A percentile compares a stretch with the other conserved stretches of the same genome.
These are phyloP conservation scores for Exophiala sp. DNA, from an alignment of 2,329 filamentous ascomycete genomes.

Conservation along the genomic window DNA sequence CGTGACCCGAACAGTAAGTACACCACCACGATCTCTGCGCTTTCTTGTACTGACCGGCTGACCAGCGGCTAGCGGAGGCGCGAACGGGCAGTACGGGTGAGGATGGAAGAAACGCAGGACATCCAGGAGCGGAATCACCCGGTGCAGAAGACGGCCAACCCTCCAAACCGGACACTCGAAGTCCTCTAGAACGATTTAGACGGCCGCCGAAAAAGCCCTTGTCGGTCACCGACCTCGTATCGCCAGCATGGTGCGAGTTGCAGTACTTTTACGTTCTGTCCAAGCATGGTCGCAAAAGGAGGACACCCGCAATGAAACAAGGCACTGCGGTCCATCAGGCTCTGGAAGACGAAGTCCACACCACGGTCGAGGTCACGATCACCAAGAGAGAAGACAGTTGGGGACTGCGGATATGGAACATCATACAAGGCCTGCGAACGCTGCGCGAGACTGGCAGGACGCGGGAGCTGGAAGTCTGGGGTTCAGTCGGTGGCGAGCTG, in stretches of 20 bases:
- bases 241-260: constrained; percentile 91
- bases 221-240: constrained; percentile 80
- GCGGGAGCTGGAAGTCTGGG: constrained; percentile 78
- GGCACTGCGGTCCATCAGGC: constrained; percentile 74
- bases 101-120: constrained; percentile 1
- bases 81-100: constrained; percentile 5
- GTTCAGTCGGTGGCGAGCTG: constrained; percentile 70
- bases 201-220: constrained; percentile 70
- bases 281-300: constrained; percentile 66
- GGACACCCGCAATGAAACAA: constrained; percentile 75
- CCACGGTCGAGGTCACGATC: constrained; percentile 65
- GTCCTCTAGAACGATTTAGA: constrained; percentile 73
- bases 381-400: constrained; percentile 73
- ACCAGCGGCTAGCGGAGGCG: constrained; percentile 28
- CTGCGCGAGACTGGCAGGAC: constrained; percentile 65
- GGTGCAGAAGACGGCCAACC: constrained; percentile 9
- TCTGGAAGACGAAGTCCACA: constrained; percentile 80
- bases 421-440: constrained; percentile 75
- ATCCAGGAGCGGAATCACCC: constrained; percentile 15
- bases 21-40: constrained; percentile 1
- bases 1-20: constrained; percentile 24
- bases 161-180: constrained; percentile 41
- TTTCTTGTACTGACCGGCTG: constrained; percentile 45
- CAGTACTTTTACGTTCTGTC: constrained; percentile 87
- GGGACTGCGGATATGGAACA: constrained; percentile 81